Evolutionary conservation across 495 filamentous ascomycete species (phyloP), one percentile per base, ranked within the genome.

Genomic region (Podospora tetraspora): DNA sequence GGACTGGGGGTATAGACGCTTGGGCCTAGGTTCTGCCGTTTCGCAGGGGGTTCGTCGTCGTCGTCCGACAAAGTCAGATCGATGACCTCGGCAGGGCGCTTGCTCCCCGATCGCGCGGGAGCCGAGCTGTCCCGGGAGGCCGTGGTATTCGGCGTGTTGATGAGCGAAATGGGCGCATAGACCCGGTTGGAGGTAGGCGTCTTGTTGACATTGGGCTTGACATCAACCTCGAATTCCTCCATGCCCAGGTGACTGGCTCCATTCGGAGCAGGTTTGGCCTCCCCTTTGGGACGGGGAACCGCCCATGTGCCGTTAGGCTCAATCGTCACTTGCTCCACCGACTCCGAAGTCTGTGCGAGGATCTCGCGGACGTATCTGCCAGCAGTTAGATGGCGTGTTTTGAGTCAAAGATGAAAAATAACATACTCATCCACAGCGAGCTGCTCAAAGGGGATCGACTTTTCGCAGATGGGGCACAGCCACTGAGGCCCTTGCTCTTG

Each of bases 401-500:
- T n/a, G 71, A 58, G 60, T 68, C 5, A 23, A 65, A 62, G 66
- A 57, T 58, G 63, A 61, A 56, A 24, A 57, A 22, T 62, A 19
- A 64, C 90, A 82, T 80, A 95, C 89, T 95, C 90, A 73, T 99
- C 95, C 57, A 97, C 87, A 30, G 91, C 91, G 34, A 99, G 76
- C 30, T 85, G 88, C 58, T 94, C 90, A 74, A 93, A 99, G 10
- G 87, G 86, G 10, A 92, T 88, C 0, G 87, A 79, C 71, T 97
- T 96, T 75, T 88, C 92, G 79, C 95, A 99, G 27, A 97, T 89
- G 9, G 95, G 95, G 73, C 95, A 99, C 23, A 87, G 82, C 95
- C 95, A 99, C 12, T 93, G 94, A 23, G 95, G 94, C 0, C 92
- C 94, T 81, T 99, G 95, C 76, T 97, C 93, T 73, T 97, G 93